These are phyloP conservation scores for Balamuthia mandrillaris DNA, from an alignment of 208 protist species.

Conservation along the genomic window DNA sequence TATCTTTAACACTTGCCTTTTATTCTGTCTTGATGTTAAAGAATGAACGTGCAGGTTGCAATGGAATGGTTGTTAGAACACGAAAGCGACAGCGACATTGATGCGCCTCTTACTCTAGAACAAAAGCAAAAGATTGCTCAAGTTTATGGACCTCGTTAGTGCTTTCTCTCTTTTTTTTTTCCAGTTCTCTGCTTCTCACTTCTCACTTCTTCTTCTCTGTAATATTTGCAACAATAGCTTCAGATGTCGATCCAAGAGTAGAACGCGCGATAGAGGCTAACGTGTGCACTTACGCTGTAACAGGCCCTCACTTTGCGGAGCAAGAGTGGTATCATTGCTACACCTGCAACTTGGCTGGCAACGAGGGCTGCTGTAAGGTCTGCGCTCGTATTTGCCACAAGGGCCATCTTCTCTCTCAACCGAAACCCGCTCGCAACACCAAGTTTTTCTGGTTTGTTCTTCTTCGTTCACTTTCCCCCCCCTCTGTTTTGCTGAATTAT, in stretches of 20 bases:
- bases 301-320: neutral
- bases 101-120: neutral
- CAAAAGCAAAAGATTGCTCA: neutral
- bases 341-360: conserved; percentile 65
- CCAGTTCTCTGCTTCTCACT: neutral
- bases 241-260: neutral
- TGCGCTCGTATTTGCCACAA: conserved; percentile 68
- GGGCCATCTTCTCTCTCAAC: neutral
- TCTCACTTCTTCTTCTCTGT: neutral
- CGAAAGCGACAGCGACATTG: neutral
- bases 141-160: neutral
- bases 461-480: no score
- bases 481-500: no score
- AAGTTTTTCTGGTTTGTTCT: no score
- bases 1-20: neutral
- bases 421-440: neutral
- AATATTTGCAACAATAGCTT: neutral
- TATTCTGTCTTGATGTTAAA: neutral
- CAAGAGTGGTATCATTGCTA: conserved; percentile 74
- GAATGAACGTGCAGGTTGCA: neutral
- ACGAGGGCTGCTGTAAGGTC: conserved; percentile 69
- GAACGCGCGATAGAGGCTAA: neutral
- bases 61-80: conserved; percentile 14
- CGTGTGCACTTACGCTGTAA: conserved; percentile 20
- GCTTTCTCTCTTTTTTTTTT: neutral